A percentile compares a stretch with the other conserved stretches of the same genome.
Evolutionary conservation across 164 flowering plant species (phyloP).

Genomic region (Annona cherimola): DNA sequence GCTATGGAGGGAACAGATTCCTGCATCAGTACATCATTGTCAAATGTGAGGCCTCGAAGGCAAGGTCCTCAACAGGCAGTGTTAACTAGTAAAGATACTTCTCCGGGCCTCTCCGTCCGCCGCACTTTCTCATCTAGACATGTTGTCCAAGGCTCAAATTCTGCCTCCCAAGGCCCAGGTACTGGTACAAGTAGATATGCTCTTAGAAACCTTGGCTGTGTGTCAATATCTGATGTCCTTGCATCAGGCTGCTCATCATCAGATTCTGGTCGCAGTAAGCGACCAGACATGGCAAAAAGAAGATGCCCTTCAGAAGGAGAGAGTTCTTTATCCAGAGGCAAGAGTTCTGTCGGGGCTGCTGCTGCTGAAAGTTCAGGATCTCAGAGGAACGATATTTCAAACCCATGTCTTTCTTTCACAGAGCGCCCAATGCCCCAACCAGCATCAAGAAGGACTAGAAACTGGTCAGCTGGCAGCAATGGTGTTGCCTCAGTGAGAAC

Average conservation of each 20-base stretch:
- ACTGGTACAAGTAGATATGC: conserved; percentile 34
- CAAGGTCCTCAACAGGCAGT: conserved; percentile 26
- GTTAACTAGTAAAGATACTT: conserved; percentile 20
- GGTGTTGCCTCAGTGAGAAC: conserved; percentile 46
- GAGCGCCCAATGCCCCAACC: conserved; percentile 25
- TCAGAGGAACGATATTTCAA: conserved; percentile 9
- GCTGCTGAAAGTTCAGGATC: conserved; percentile 22
- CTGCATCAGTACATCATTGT: conserved; percentile 24
- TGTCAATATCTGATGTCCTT: conserved; percentile 49
- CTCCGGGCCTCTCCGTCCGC: conserved; percentile 20
- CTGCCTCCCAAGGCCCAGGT: conserved; percentile 15
- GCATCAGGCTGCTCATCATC: conserved; percentile 45
- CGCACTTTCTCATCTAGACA: conserved; percentile 31
- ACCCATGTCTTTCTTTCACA: conserved; percentile 26
- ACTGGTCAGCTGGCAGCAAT: conserved; percentile 25
- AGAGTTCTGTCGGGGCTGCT: conserved; percentile 34
- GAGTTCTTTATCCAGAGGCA: conserved; percentile 49
- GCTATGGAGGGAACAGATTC: conserved; percentile 25
- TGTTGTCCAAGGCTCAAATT: conserved; percentile 14
- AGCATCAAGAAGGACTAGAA: conserved; percentile 38
- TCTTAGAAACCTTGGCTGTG: conserved; percentile 49
- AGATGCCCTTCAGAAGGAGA: conserved; percentile 44
- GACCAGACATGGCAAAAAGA: conserved; percentile 30
- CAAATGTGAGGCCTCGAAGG: conserved; percentile 30
- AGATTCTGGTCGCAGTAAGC: conserved; percentile 31